phyloP scores from a whole-genome alignment of 202 grass and related monocot species.

The Schoenoplectus tabernaemontani region DNA sequence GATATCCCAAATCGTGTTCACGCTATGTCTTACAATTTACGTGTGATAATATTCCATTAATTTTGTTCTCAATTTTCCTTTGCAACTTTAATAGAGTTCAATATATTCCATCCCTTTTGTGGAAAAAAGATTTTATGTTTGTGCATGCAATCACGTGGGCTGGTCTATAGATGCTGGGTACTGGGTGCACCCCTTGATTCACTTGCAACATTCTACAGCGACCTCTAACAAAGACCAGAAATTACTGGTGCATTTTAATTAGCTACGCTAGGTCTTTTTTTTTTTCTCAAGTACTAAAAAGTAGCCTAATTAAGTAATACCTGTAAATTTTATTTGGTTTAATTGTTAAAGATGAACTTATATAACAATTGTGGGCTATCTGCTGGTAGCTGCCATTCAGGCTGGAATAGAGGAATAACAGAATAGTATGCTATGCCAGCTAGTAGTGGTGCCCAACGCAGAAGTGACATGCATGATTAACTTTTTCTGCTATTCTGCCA shows the following conservation, averaged over 20 bases:
- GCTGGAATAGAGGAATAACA: neutral
- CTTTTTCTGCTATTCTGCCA: neutral
- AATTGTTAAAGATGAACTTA: neutral
- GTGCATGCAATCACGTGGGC: constrained; percentile 2
- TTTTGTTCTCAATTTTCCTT: neutral
- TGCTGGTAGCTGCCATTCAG: neutral
- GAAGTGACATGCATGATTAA: no score
- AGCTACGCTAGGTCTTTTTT: neutral
- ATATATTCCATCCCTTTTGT: constrained; percentile 2
- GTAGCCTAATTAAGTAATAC: neutral
- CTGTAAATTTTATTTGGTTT: neutral
- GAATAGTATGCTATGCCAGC: neutral
- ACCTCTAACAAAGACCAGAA: neutral
- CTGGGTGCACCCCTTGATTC: neutral
- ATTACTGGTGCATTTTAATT: neutral
- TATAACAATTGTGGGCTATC: no score
- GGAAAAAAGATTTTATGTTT: neutral
- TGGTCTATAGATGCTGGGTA: neutral
- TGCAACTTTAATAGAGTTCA: neutral
- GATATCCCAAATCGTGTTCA: neutral
- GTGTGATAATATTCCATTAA: neutral
- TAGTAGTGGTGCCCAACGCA: neutral
- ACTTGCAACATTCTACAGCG: constrained; percentile 11
- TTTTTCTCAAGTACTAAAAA: neutral
- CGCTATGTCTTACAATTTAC: neutral